Conservation (phyloP, 1,284 basidiomycete species). For the Ceratobasidium sp. region DNA sequence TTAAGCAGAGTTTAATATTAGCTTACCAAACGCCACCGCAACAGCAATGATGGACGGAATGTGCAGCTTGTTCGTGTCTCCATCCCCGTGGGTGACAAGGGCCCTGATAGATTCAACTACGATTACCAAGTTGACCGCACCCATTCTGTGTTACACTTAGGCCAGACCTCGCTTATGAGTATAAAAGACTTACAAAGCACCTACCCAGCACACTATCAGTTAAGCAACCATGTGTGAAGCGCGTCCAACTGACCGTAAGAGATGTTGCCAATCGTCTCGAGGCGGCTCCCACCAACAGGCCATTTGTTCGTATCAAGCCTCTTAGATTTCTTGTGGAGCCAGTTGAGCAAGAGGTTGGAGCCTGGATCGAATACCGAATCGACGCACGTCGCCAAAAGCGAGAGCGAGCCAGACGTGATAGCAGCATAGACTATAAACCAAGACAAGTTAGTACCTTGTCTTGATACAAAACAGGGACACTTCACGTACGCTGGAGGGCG, state of each 20-base stretch:
- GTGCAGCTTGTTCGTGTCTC: constrained; percentile 74
- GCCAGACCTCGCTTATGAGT: constrained; percentile 43
- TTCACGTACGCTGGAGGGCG: constrained; percentile 68
- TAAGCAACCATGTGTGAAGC: not conserved
- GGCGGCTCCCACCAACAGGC: constrained; percentile 89
- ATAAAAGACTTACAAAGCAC: constrained; percentile 66
- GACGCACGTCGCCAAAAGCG: constrained; percentile 87
- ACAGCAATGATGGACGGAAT: constrained; percentile 85
- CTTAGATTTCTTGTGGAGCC: constrained; percentile 78
- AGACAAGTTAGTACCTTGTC: too few species aligned
- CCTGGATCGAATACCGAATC: constrained; percentile 92
- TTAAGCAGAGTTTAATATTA: not conserved
- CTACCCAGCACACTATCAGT: constrained; percentile 52
- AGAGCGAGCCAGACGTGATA: constrained; percentile 82
- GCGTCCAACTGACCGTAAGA: constrained; percentile 69
- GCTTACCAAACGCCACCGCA: constrained; percentile 75
- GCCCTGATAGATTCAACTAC: constrained; percentile 83
- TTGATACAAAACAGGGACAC: too few species aligned
- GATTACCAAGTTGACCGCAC: constrained; percentile 82
- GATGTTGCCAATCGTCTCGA: constrained; percentile 92
- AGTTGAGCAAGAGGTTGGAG: constrained; percentile 86
- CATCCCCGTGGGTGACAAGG: constrained; percentile 63
- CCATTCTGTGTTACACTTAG: constrained; percentile 66
- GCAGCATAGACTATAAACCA: constrained; percentile 76
- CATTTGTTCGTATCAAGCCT: constrained; percentile 83